A percentile compares a stretch with the other conserved stretches of the same genome.
phyloP scores from a whole-genome alignment of 208 protist genomes.

The Acanthamoeba triangularis region DNA sequence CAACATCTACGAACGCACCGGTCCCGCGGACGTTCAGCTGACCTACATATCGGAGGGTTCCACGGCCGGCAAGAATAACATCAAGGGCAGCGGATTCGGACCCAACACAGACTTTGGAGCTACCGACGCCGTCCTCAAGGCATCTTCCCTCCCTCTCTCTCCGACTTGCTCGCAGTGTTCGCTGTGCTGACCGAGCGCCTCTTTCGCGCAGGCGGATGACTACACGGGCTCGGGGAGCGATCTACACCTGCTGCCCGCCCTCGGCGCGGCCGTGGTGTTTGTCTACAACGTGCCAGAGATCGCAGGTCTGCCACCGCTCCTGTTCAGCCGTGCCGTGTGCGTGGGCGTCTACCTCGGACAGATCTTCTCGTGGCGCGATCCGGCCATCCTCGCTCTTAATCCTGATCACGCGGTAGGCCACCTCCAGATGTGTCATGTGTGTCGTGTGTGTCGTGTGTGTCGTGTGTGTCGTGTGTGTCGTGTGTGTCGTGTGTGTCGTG shows the following conservation, averaged over 20 bases:
- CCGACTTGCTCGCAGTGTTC: neutral
- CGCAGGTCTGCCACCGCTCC: neutral
- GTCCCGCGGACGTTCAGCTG: neutral
- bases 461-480: no score
- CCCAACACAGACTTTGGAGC: constrained; percentile 26
- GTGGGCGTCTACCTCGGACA: constrained; percentile 25
- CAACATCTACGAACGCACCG: neutral
- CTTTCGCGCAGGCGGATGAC: neutral
- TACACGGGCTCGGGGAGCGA: neutral
- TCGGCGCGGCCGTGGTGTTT: neutral
- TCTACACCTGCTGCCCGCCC: neutral
- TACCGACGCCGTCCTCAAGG: neutral
- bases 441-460: no score
- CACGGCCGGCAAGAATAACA: neutral
- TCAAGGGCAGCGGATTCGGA: neutral
- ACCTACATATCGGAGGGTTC: neutral
- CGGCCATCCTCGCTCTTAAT: constrained; percentile 27
- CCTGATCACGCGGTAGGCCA: neutral
- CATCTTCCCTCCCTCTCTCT: no score
- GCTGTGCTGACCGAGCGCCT: neutral
- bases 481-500: no score
- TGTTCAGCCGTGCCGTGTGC: neutral
- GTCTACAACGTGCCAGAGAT: constrained; percentile 23
- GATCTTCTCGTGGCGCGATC: constrained; percentile 7
- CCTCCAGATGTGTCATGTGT: no score